Conservation (phyloP, 139 green algal genomes). For the Chara braunii region DNA sequence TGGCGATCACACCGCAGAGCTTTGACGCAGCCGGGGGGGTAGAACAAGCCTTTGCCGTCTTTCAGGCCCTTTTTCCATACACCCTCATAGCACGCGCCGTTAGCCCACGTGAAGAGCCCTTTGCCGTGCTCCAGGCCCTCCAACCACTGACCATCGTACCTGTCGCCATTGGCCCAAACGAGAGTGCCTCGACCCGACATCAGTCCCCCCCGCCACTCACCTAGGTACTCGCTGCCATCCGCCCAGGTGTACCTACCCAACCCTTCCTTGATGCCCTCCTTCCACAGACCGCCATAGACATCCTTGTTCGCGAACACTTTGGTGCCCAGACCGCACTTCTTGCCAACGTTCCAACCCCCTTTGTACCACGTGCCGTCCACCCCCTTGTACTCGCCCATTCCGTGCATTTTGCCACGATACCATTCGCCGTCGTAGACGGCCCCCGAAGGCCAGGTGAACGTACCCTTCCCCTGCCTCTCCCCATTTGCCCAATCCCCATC, state of each 20-base stretch:
- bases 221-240: constrained; percentile 56
- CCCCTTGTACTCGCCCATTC: constrained; percentile 19
- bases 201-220: constrained; percentile 65
- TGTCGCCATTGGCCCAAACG: constrained; percentile 65
- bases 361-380: constrained; percentile 23
- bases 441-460: constrained; percentile 32
- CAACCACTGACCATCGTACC: constrained; percentile 74
- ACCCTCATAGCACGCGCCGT: constrained; percentile 72
- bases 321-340: constrained; percentile 29
- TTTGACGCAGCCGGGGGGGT: constrained; percentile 1
- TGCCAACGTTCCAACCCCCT: constrained; percentile 21
- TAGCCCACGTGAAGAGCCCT: constrained; percentile 70
- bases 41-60: constrained; percentile 53
- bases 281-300: constrained; percentile 37
- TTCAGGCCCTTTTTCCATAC: constrained; percentile 63
- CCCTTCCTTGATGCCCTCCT: constrained; percentile 25
- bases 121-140: constrained; percentile 58
- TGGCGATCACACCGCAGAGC: too few relatives aligned
- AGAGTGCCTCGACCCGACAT: constrained; percentile 80
- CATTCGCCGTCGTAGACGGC: constrained; percentile 40
- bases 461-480: constrained; percentile 29
- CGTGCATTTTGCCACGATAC: constrained; percentile 24
- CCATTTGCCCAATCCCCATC: constrained; percentile 27
- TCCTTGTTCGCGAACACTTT: constrained; percentile 37
- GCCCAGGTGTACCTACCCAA: constrained; percentile 43